Conservation (phyloP, 163 green algal genomes). For the Chlorella variabilis region DNA sequence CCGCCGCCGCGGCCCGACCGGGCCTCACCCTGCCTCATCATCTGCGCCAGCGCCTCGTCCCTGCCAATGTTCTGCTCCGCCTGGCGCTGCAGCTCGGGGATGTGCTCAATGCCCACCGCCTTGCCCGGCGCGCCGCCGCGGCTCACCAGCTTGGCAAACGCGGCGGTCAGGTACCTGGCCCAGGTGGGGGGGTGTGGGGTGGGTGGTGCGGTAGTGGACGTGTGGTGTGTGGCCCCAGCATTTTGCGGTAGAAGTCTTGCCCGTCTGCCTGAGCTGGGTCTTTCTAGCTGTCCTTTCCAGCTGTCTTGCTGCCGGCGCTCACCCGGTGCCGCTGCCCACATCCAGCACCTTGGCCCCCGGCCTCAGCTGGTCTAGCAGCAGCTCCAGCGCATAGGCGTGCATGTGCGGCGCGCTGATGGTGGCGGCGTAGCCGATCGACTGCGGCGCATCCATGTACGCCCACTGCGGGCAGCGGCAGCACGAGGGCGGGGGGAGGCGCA, state of each 20-base stretch:
- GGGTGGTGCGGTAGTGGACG: not conserved
- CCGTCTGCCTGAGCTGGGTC: no score
- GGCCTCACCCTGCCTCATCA: slow-evolving; percentile 29
- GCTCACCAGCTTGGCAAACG: slow-evolving; percentile 57
- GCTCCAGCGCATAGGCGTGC: slow-evolving; percentile 74
- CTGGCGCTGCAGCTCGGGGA: slow-evolving; percentile 37
- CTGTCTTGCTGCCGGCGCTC: not conserved
- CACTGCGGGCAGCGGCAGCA: not conserved
- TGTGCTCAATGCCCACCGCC: slow-evolving; percentile 73
- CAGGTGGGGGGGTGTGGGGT: not conserved
- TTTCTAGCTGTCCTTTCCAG: no score
- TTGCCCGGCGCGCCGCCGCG: slow-evolving; percentile 16
- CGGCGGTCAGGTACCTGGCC: slow-evolving; percentile 40
- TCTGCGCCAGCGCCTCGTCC: not conserved
- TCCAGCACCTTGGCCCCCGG: slow-evolving; percentile 67
- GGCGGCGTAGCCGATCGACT: slow-evolving; percentile 63
- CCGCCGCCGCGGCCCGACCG: slow-evolving; percentile 20
- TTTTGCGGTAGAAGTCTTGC: no score
- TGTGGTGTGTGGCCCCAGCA: not conserved
- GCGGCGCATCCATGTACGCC: slow-evolving; percentile 19
- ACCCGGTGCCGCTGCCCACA: slow-evolving; percentile 58
- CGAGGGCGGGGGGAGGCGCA: not conserved
- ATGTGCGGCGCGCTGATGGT: slow-evolving; percentile 83
- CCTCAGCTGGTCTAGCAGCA: slow-evolving; percentile 59
- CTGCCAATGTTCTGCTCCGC: not conserved